Conservation (phyloP, 139 green algal genomes). For the Trebouxia sp. region DNA sequence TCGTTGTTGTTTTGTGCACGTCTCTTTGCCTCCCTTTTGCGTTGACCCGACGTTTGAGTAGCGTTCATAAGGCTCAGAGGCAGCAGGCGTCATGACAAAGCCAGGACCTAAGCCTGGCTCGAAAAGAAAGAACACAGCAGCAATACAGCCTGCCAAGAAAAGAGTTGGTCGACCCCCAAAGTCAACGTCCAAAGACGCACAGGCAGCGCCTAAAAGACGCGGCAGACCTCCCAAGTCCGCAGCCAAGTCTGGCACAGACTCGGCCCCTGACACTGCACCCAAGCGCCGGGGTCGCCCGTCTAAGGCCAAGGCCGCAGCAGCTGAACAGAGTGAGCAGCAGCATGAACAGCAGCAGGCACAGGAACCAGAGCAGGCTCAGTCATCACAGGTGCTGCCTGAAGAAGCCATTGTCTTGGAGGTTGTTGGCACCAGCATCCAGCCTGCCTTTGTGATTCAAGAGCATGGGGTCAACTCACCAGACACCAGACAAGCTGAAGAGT, state of each 20-base stretch:
- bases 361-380: conserved; percentile 19
- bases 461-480: conserved; percentile 9
- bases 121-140: not conserved
- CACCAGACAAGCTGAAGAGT: not conserved
- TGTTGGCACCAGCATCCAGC: conserved; percentile 22
- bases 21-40: not conserved
- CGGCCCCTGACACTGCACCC: not conserved
- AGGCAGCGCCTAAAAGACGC: not conserved
- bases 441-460: conserved; percentile 9
- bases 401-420: not conserved
- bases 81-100: not conserved
- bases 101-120: conserved; percentile 10
- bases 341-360: conserved; percentile 1
- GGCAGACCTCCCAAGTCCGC: conserved; percentile 20
- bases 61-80: too few relatives aligned
- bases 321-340: too few relatives aligned
- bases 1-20: not conserved
- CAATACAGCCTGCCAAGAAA: too few relatives aligned
- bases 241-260: not conserved
- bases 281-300: not conserved
- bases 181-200: not conserved
- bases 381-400: not conserved
- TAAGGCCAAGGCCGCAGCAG: not conserved
- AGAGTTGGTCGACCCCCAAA: not conserved
- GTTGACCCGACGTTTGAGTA: too few relatives aligned